Percentiles rank a stretch among this genome's conserved stretches.
phyloP scores from a whole-genome alignment of 176 grass and related monocot genomes.

The Chloris gayana region DNA sequence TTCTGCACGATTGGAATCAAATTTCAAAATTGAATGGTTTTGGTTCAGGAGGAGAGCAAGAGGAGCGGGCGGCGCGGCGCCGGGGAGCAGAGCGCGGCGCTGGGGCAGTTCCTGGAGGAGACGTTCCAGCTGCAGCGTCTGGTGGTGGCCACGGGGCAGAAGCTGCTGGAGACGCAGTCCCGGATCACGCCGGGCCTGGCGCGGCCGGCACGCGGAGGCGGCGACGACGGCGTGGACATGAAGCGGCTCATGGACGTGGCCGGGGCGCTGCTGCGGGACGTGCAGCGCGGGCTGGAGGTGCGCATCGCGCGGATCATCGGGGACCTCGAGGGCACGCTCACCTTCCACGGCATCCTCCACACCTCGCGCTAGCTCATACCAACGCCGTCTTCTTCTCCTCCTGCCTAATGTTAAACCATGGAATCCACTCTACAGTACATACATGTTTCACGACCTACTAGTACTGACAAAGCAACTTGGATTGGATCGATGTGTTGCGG shows the following conservation, averaged over 20 bases:
- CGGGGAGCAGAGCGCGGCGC: conserved; percentile 44
- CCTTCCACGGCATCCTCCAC: conserved; percentile 79
- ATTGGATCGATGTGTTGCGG: too few relatives aligned
- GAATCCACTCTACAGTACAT: too few relatives aligned
- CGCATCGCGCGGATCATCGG: conserved; percentile 77
- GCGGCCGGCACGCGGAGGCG: background rate
- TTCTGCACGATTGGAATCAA: background rate
- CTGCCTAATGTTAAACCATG: too few relatives aligned
- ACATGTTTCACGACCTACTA: too few relatives aligned
- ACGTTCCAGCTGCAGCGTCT: conserved; percentile 83
- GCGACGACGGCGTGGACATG: conserved; percentile 49
- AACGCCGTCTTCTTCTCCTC: background rate
- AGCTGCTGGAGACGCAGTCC: conserved; percentile 74
- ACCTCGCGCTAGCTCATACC: conserved; percentile 11
- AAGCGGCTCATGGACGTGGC: conserved; percentile 67
- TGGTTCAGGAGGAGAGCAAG: conserved; percentile 57
- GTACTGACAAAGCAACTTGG: too few relatives aligned
- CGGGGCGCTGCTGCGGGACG: conserved; percentile 65
- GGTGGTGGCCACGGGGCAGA: conserved; percentile 86
- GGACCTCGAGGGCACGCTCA: conserved; percentile 78
- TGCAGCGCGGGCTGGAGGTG: conserved; percentile 82
- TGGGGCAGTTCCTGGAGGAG: conserved; percentile 68
- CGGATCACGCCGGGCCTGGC: conserved; percentile 49
- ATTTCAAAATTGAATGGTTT: background rate
- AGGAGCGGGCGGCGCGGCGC: conserved; percentile 32